These are phyloP conservation scores for Hylodesmum podocarpum DNA, from an alignment of 306 rosid species.

Conservation along the genomic window DNA sequence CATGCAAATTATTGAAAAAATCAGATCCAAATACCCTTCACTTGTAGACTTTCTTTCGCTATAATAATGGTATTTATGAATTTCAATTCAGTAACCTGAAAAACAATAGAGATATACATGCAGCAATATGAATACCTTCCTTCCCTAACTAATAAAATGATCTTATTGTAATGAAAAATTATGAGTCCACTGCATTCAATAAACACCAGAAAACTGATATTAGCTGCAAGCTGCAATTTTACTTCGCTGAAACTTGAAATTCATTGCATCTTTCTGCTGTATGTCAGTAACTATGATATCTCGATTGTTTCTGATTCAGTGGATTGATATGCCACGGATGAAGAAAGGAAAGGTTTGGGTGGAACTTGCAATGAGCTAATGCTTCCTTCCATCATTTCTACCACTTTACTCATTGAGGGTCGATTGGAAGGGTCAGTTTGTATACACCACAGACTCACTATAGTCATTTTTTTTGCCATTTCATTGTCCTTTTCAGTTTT, in stretches of 20 bases:
- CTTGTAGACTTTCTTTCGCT: not conserved
- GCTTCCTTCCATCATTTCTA: conserved; percentile 5
- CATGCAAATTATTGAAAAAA: not conserved
- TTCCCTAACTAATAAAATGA: no score
- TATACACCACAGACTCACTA: conserved; percentile 18
- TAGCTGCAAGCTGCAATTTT: not conserved
- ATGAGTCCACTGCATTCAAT: not conserved
- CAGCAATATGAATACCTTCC: not conserved
- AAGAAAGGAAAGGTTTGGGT: not conserved
- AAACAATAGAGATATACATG: not conserved
- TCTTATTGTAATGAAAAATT: no score
- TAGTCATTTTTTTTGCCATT: conserved; percentile 33
- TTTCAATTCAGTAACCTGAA: not conserved
- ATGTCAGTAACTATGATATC: not conserved
- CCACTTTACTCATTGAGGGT: conserved; percentile 23
- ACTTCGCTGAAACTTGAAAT: not conserved
- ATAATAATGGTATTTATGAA: not conserved
- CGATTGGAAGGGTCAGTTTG: conserved; percentile 1
- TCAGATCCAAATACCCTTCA: not conserved
- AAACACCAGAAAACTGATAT: not conserved
- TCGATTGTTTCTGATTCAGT: not conserved
- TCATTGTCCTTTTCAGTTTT: conserved; percentile 15
- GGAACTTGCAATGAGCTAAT: not conserved
- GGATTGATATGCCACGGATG: not conserved
- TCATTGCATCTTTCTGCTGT: not conserved